phyloP scores from a whole-genome alignment of 1,284 basidiomycete genomes.

The Heterobasidion occidentale region DNA sequence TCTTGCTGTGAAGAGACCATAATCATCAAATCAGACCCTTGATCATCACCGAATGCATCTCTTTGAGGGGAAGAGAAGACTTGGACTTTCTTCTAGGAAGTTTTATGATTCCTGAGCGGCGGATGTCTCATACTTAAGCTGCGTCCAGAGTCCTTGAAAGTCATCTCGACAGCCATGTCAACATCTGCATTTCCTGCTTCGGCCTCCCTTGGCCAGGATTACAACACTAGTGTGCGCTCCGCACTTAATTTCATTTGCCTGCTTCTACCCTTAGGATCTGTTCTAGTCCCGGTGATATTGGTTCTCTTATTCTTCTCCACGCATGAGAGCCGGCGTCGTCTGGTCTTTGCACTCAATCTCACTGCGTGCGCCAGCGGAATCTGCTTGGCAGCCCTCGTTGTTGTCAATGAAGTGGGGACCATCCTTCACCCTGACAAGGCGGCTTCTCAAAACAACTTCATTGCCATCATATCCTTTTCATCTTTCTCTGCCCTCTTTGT shows the following conservation, averaged over 20 bases:
- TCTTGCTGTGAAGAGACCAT: no score
- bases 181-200: no score
- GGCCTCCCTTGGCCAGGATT: no score
- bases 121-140: no score
- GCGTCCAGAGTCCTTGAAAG: no score
- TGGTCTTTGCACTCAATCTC: constrained; percentile 25
- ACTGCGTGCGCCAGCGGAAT: constrained; percentile 19
- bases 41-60: no score
- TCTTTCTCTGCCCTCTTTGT: not conserved
- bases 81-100: no score
- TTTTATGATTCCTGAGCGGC: no score
- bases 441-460: not conserved
- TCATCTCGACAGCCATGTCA: no score
- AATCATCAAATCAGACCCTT: no score
- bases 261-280: not conserved
- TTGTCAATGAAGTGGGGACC: not conserved
- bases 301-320: not conserved
- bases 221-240: no score
- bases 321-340: constrained; percentile 4
- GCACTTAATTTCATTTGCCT: not conserved
- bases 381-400: constrained; percentile 13
- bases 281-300: not conserved
- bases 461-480: not conserved
- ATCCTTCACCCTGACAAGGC: not conserved
- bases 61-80: no score